Evolutionary conservation across 768 basidiomycete species (phyloP), one percentile per base, ranked within the genome.

Genomic region (Tulasnella sp.): DNA sequence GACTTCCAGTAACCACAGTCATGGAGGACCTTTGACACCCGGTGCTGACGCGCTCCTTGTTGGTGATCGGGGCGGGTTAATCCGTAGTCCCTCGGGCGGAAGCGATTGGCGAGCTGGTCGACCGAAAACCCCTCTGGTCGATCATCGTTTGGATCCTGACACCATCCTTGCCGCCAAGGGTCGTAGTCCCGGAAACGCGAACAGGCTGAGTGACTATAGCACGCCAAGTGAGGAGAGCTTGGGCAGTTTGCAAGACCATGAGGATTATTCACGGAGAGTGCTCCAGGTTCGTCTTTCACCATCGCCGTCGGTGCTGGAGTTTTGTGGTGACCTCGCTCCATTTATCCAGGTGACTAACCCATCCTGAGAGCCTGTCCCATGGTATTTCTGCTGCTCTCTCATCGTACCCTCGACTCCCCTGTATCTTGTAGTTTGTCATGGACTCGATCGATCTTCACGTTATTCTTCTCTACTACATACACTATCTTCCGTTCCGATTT

Each of bases 261-360:
- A 69, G 39, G 75, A 76, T 37, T 76, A 76, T 49, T 76, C 75
- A 36, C 69, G 75, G 6, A 76, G 75, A 40, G 75, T 76, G 75
- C 49, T 76, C 38, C 67, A 76, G 75, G 75, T 76, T 19, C 69
- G 75, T 76, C 22, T 15, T 19, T 37, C 42, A 49, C 22, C 37
- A 37, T 73, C 15, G 4, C 31, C 12, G 22, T 45, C 12, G 22
- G 1, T 15, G 36, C 8, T 73, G 72, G 38, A 17, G 37, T 37
- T 49, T 12, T 6, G 0, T 70, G 69, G 38, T 17, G 38, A 68
- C 17, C 17, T 25, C 67, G n/a, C 69, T 70, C 40, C 7, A 64
- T 36, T 39, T 70, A 11, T 39, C 12, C 69, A 70, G 69, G 69
- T 70, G 14, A 70, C 69, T 2, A 70, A 70, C 40, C 69, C 69